Conservation (phyloP, 1,284 basidiomycete genomes). For the Trametes sp. region DNA sequence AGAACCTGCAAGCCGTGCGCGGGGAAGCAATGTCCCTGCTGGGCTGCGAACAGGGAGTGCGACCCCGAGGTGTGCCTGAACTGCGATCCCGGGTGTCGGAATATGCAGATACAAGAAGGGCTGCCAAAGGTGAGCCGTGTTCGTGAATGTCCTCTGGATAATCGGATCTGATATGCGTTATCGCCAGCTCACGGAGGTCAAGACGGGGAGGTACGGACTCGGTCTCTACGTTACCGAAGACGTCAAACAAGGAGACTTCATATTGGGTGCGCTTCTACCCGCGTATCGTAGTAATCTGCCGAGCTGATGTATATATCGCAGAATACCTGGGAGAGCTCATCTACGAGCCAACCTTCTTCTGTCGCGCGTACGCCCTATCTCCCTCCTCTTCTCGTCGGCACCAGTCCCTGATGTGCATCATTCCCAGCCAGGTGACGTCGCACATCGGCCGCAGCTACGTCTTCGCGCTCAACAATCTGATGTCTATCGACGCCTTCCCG, state of each 20-base stretch:
- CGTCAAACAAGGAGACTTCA: constrained; percentile 49
- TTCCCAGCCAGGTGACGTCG: constrained; percentile 36
- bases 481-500: constrained; percentile 54
- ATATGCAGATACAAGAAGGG: constrained; percentile 52
- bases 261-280: constrained; percentile 50
- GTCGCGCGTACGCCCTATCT: constrained; percentile 37
- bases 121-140: constrained; percentile 45
- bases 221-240: constrained; percentile 59
- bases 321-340: constrained; percentile 70
- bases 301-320: constrained; percentile 36
- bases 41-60: constrained; percentile 52
- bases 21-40: constrained; percentile 54
- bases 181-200: constrained; percentile 43
- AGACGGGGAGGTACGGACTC: constrained; percentile 51
- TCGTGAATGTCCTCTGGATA: too few relatives aligned
- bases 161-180: too few relatives aligned
- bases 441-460: constrained; percentile 55
- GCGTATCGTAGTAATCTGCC: too few relatives aligned
- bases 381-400: not conserved
- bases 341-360: constrained; percentile 46
- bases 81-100: constrained; percentile 49
- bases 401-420: not conserved
- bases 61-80: constrained; percentile 52
- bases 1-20: constrained; percentile 30
- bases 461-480: constrained; percentile 45